Evolutionary conservation across 2,329 filamentous ascomycete species (phyloP), one percentile per base, ranked within the genome.

Genomic region (Arachnopeziza araneosa): DNA sequence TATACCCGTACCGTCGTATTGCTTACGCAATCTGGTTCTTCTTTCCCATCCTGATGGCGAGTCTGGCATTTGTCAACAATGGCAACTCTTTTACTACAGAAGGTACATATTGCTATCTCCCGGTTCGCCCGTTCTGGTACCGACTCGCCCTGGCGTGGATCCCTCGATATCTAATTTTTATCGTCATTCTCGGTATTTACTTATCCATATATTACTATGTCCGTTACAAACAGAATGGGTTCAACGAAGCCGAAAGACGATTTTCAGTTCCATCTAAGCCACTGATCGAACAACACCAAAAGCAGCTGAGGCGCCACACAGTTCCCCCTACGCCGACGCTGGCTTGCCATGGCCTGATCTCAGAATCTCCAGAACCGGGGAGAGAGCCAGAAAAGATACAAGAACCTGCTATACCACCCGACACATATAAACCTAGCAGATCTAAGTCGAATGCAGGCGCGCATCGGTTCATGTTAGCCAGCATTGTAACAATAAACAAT

Each of bases 151-250:
- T 93, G 1, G 82, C 83, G 60, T 93, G 90, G 89, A 79, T 89
- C 8, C 90, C 89, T 44, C 81, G 89, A 55, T 91, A 91, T 64
- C 65, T 89, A 44, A 85, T 91, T 56, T 83, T 89, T 64, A 69
- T 80, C 9, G 75, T 81, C 24, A 88, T 93, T 63, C 74, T 90
- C 36, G 72, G 78, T 26, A 82, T 89, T 1, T 90, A 91, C 54
- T 75, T 82, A 24, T 83, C 82, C 7, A 86, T 92, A n/a, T 92
- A 92, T 70, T 69, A 83, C 12, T 88, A 90, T 64, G 84, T 92
- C 8, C 74, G 76, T 22, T 72, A 68, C 57, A 72, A 70, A 54
- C 72, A 72, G 36, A 58, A 67, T 36, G 67, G 65, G 14, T 73
- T 72, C 55, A 62, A 63, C 24, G 65, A 62, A 48, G 36, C 62